A percentile compares a stretch with the other conserved stretches of the same genome.
phyloP scores from a whole-genome alignment of 176 grass and related monocot species.

The Cymbopogon citratus region DNA sequence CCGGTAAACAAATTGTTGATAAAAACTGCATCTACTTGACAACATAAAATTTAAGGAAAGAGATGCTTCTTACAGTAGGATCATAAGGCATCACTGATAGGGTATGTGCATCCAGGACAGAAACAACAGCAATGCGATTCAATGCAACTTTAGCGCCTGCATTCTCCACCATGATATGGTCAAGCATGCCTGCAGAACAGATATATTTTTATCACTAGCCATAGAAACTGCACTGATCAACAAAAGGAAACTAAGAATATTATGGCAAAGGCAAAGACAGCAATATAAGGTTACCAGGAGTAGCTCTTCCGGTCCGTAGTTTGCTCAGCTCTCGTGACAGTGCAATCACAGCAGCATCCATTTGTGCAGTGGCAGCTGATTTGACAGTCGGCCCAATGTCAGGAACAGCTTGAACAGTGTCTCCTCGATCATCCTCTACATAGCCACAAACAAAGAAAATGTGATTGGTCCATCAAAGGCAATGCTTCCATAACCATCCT shows the following conservation, averaged over 20 bases:
- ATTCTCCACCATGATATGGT: constrained; percentile 86
- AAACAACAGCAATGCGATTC: constrained; percentile 87
- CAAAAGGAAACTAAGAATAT: background rate
- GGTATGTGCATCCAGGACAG: constrained; percentile 76
- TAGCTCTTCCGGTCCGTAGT: constrained; percentile 79
- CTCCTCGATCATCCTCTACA: constrained; percentile 63
- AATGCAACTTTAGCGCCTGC: constrained; percentile 58
- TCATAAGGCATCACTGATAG: constrained; percentile 94
- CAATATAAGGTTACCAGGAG: constrained; percentile 44
- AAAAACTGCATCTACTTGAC: background rate
- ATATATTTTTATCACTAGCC: background rate
- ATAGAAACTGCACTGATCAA: background rate
- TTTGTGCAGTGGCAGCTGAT: constrained; percentile 52
- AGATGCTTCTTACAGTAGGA: constrained; percentile 58
- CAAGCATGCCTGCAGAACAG: constrained; percentile 70
- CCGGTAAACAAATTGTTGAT: background rate
- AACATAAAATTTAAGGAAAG: background rate
- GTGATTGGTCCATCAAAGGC: background rate
- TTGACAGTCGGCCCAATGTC: constrained; percentile 74
- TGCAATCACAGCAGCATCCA: constrained; percentile 77
- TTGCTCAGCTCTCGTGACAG: constrained; percentile 81
- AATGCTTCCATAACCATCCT: background rate
- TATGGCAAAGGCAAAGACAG: background rate
- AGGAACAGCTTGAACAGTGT: constrained; percentile 61
- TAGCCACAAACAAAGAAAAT: constrained; percentile 22